Conservation (phyloP, 2,329 filamentous ascomycete species). For the Akanthomyces uredinophilus region DNA sequence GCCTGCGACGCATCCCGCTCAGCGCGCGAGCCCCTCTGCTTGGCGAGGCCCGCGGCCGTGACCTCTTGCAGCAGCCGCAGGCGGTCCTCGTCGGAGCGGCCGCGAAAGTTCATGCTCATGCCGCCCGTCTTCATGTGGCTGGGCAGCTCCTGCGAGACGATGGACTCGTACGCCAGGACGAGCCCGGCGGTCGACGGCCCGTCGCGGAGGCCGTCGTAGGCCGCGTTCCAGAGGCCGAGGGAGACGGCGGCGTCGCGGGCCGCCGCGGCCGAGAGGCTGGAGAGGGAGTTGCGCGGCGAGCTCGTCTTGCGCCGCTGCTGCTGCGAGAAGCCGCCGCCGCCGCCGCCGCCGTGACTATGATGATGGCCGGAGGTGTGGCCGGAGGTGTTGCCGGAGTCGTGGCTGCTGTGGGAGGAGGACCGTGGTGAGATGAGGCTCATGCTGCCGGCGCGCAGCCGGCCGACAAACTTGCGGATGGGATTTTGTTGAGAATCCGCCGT, state of each 20-base stretch:
- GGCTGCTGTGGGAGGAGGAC: background rate
- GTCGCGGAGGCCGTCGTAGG: slow-evolving; percentile 30
- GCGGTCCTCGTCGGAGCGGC: slow-evolving; percentile 23
- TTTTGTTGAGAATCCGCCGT: slow-evolving; percentile 1
- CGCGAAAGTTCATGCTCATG: slow-evolving; percentile 22
- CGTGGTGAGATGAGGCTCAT: slow-evolving; percentile 11
- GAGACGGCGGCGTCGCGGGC: slow-evolving; percentile 19
- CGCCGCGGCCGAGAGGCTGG: background rate
- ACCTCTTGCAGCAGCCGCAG: slow-evolving; percentile 27
- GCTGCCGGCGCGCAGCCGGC: slow-evolving; percentile 12
- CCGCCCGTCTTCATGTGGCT: slow-evolving; percentile 27
- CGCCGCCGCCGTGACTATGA: no score
- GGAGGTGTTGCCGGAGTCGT: background rate
- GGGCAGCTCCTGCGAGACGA: slow-evolving; percentile 31
- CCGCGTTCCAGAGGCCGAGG: slow-evolving; percentile 30
- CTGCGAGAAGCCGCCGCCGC: background rate
- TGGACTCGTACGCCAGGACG: slow-evolving; percentile 32
- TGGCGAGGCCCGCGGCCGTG: slow-evolving; percentile 25
- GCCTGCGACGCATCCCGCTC: slow-evolving; percentile 25
- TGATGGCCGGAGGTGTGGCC: no score
- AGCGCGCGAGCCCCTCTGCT: slow-evolving; percentile 24
- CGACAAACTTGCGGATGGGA: slow-evolving; percentile 9
- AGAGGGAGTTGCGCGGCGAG: slow-evolving; percentile 8
- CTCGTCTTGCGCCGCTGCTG: slow-evolving; percentile 1
- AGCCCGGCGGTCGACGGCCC: slow-evolving; percentile 26